These are phyloP conservation scores for Xylariales sp. DNA, from an alignment of 2,329 filamentous ascomycete species.

Conservation along the genomic window DNA sequence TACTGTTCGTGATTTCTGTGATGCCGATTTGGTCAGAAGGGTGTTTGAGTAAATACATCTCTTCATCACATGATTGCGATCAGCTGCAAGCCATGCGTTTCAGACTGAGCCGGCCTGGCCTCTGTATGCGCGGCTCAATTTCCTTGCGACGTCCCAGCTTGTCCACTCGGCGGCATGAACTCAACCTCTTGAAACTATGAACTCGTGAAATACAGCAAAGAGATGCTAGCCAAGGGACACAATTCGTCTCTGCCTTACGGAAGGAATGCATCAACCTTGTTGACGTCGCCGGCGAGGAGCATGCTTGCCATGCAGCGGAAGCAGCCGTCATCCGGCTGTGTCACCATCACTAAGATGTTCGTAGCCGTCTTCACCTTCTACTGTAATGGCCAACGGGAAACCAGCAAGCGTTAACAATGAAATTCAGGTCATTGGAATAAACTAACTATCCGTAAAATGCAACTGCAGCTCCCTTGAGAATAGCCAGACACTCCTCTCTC, in stretches of 20 bases:
- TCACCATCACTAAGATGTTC: background rate
- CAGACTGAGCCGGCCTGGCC: background rate
- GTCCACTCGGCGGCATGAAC: too few species aligned
- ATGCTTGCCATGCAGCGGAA: conserved; percentile 7
- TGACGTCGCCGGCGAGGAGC: conserved; percentile 6
- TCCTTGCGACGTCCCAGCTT: background rate
- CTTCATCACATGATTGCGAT: background rate
- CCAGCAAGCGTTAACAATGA: too few species aligned
- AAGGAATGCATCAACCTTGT: conserved; percentile 1
- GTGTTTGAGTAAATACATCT: too few species aligned
- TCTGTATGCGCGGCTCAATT: background rate
- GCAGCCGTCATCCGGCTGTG: conserved; percentile 7
- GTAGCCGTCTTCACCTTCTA: too few species aligned
- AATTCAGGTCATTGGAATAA: too few species aligned
- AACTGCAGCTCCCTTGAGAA: too few species aligned
- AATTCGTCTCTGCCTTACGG: background rate
- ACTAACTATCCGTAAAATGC: too few species aligned
- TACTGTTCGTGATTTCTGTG: too few species aligned
- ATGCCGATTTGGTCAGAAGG: too few species aligned
- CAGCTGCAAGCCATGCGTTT: background rate
- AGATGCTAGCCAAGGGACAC: background rate
- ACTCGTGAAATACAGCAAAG: background rate
- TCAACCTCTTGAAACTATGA: too few species aligned
- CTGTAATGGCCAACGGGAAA: too few species aligned
- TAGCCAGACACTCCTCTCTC: too few species aligned